Conservation (phyloP, 805 yeast genomes). For the Kluyveromyces nonfermentans region DNA sequence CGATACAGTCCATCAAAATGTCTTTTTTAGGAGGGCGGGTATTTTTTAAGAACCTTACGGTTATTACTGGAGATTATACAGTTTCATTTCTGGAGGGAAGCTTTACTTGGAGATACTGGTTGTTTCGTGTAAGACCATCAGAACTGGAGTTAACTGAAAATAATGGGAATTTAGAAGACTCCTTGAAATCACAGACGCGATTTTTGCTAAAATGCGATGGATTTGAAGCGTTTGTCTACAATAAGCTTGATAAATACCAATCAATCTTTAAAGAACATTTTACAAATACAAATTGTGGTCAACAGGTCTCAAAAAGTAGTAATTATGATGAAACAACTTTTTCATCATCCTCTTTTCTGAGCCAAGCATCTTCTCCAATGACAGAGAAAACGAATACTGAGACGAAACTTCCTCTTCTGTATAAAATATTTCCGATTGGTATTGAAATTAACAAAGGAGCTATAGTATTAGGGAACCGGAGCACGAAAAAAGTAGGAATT, state of each 20-base stretch:
- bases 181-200: constrained; percentile 45
- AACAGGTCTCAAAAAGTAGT: constrained; percentile 1
- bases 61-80: constrained; percentile 67
- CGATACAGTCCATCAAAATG: constrained; percentile 63
- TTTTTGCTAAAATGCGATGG: constrained; percentile 60
- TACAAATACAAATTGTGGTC: constrained; percentile 10
- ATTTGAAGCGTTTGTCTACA: constrained; percentile 72
- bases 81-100: constrained; percentile 60
- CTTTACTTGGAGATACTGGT: constrained; percentile 91
- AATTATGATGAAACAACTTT: not conserved
- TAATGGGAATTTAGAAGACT: constrained; percentile 25
- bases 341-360: not conserved
- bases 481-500: constrained; percentile 65
- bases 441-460: constrained; percentile 57
- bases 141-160: constrained; percentile 9
- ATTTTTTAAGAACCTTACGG: constrained; percentile 63
- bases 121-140: constrained; percentile 34
- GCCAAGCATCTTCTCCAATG: not conserved
- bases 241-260: constrained; percentile 71
- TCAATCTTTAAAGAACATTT: constrained; percentile 16
- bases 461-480: constrained; percentile 66
- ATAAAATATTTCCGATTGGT: constrained; percentile 47
- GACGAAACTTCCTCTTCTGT: constrained; percentile 2
- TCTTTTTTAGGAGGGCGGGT: constrained; percentile 78
- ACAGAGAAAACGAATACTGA: not conserved